Evolutionary conservation across 257 asterid genomes (phyloP).

Genomic region (Solanum chiquidenum): DNA sequence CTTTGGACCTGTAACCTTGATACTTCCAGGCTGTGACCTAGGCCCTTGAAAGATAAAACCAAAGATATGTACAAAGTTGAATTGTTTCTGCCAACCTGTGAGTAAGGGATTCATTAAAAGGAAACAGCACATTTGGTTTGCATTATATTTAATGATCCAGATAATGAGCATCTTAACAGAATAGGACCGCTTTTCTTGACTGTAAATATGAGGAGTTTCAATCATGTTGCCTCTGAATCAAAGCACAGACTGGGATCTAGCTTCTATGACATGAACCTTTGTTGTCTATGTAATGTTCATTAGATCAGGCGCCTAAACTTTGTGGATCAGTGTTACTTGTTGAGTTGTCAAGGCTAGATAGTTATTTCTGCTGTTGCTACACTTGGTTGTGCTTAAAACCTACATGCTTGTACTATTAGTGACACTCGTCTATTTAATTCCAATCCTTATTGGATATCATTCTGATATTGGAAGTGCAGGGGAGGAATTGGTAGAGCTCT

Average conservation of each 20-base stretch:
- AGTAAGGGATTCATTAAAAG: background rate
- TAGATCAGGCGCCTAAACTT: background rate
- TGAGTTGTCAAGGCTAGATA: background rate
- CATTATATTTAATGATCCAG: background rate
- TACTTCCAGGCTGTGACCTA: background rate
- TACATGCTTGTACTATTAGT: background rate
- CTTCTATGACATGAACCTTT: background rate
- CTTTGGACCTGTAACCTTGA: background rate
- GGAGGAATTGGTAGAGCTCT: conserved; percentile 75
- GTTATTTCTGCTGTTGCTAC: background rate
- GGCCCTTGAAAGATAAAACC: background rate
- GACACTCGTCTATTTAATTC: background rate
- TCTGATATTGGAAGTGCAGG: conserved; percentile 36
- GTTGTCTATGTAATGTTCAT: background rate
- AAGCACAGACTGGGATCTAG: background rate
- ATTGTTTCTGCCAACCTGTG: background rate
- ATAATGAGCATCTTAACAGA: background rate
- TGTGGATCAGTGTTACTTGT: background rate
- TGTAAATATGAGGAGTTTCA: background rate
- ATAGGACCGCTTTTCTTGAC: background rate
- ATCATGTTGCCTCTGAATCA: background rate
- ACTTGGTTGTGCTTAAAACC: background rate
- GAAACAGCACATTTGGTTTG: background rate
- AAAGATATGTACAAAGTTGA: background rate
- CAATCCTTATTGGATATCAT: background rate